Base-by-base conservation (phyloP, 2,329 filamentous ascomycete species). In the Fusarium burgessii region DNA sequence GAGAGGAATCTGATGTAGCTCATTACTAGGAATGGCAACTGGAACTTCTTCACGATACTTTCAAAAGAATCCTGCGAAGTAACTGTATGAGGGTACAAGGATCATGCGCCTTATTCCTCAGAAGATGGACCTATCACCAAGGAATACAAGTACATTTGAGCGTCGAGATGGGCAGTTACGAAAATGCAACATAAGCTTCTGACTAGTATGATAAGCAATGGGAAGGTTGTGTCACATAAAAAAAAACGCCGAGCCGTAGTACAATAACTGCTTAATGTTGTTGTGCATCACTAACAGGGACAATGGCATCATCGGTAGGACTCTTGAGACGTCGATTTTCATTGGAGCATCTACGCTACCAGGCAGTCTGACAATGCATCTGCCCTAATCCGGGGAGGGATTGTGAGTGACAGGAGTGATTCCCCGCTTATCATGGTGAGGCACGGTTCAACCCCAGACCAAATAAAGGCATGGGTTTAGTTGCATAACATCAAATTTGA, bases 121-220 rank as follows among this genome's bases (percentile, higher is more conserved):
- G 29, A 29, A 11, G 7, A 29, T 29, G 29, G 3, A 29, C 20
- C 25, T n/a, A 11, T 25, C 32, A 50, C 35, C 14, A 13, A 6
- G 15, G 4, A 13, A 25, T 35, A 35, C 4, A 17, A 35, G 33
- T 14, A 13, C 13, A 35, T 15, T 3, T n/a, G 8, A 32, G 20
- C 14, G 17, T 25, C 17, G 12, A 14, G 2, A 12, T 5, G 12
- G 14, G 12, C 6, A 20, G 11, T 36, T 36, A 8, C 20, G 12
- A 50, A n/a, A 25, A 50, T 36, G 11, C 32, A 25, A n/a, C 47
- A 50, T n/a, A 50, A 36, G 32, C 47, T 36, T 50, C 32, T 50
- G 12, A 36, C 47, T 36, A 36, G 47, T 29, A 50, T 36, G 32
- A 50, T 50, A n/a, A 50, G 32, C 4, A 3, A 36, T 14, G 5